phyloP scores from a whole-genome alignment of 2,329 filamentous ascomycete genomes.

The Sphaerulina populicola region DNA sequence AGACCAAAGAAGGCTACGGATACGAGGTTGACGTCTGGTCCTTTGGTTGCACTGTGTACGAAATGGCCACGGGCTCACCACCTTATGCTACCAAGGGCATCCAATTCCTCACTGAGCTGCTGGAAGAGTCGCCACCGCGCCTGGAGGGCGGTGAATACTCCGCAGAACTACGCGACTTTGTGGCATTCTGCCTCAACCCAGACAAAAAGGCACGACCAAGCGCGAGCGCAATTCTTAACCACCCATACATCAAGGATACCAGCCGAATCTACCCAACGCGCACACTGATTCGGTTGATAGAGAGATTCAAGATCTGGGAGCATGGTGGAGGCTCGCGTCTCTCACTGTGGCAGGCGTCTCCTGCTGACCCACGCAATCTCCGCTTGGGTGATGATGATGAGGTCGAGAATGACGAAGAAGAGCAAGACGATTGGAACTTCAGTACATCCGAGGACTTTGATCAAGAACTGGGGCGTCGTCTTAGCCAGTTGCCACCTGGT shows the following conservation, averaged over 20 bases:
- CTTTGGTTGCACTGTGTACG: slow-evolving; percentile 70
- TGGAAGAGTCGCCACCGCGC: slow-evolving; percentile 52
- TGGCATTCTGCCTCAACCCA: slow-evolving; percentile 64
- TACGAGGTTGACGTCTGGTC: slow-evolving; percentile 67
- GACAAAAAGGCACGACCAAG: slow-evolving; percentile 60
- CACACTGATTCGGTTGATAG: slow-evolving; percentile 57
- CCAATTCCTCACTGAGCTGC: slow-evolving; percentile 10
- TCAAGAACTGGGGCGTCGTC: slow-evolving; percentile 31
- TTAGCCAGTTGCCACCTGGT: slow-evolving; percentile 28
- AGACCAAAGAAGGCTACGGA: slow-evolving; percentile 40
- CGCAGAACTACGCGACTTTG: slow-evolving; percentile 57
- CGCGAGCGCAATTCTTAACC: slow-evolving; percentile 60
- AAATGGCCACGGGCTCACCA: slow-evolving; percentile 70
- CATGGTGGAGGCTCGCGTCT: slow-evolving; percentile 61
- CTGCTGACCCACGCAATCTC: slow-evolving; percentile 25
- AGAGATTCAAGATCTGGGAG: slow-evolving; percentile 68
- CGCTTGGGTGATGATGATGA: slow-evolving; percentile 29
- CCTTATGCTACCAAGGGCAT: slow-evolving; percentile 46
- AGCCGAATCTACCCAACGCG: slow-evolving; percentile 55
- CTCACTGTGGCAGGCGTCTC: slow-evolving; percentile 53
- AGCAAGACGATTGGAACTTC: slow-evolving; percentile 54
- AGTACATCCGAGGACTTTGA: slow-evolving; percentile 57
- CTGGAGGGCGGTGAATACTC: slow-evolving; percentile 67
- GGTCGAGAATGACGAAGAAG: slow-evolving; percentile 2
- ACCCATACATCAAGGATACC: slow-evolving; percentile 60